Base-by-base conservation (phyloP, 2,329 filamentous ascomycete species). In the Aureobasidium sp. region DNA sequence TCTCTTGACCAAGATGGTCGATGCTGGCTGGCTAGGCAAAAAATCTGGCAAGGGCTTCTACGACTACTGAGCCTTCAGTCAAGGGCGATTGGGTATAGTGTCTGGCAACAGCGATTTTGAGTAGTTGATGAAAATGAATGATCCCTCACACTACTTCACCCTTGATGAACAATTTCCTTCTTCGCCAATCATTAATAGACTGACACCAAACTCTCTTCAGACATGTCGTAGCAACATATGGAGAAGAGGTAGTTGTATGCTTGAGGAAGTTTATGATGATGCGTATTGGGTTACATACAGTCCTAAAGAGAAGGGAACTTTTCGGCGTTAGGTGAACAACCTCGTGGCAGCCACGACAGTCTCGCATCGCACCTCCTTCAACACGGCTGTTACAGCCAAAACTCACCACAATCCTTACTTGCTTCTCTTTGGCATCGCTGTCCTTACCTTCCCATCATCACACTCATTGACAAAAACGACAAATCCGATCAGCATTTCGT, bases 31-130 rank as follows among this genome's bases (percentile, higher is more conserved):
- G 94, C 72, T 97, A 65, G 94, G 94, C 23, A 97, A 96, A 86
- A 99, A 99, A 85, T 89, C 85, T 69, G 92, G 93, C 27, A 97
- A 94, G 78, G 94, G 94, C 2, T 97, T 97, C 74, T 96, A 96
- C 71, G 89, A 94, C 63, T 96, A 96, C 74, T 91, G 70, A 67
- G 46, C 10, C 50, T 26, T 15, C 5, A 15, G 26, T n/a, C 7
- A 3, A 1, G 34, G 23, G 9, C n/a, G n/a, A 26, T 12, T 13
- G 23, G 23, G 20, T 17, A 9, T 27, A 7, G 8, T 27, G 36
- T 53, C 6, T n/a, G n/a, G 17, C 20, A 12, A 17, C 5, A 17
- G 44, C 15, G 5, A 29, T 15, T 29, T 26, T 12, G 26, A 10
- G 17, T 15, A 15, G 41, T 1, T 8, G 29, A 23, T 34, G 17